Conservation (phyloP, 306 rosid genomes). For the Heteromeles arbutifolia region DNA sequence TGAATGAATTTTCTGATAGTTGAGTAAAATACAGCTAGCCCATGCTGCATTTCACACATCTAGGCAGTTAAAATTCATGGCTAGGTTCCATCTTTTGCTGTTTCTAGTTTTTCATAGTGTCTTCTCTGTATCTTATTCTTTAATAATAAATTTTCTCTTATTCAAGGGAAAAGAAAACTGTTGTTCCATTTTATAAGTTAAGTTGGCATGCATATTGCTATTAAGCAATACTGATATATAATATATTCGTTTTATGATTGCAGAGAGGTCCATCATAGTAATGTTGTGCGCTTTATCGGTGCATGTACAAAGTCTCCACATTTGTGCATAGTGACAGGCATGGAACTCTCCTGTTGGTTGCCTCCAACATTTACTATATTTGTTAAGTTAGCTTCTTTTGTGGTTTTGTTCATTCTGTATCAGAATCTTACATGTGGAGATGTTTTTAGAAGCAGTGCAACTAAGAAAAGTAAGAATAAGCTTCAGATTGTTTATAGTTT, state of each 20-base stretch:
- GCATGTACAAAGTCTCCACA: conserved; percentile 85
- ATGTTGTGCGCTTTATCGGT: conserved; percentile 92
- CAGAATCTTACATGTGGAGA: not conserved
- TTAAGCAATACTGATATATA: not conserved
- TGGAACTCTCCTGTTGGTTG: conserved; percentile 10
- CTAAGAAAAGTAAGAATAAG: not conserved
- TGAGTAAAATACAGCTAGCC: not conserved
- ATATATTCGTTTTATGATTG: conserved; percentile 16
- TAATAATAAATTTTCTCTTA: too few species aligned
- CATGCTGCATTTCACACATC: not conserved
- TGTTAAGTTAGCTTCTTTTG: not conserved
- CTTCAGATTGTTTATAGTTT: not conserved
- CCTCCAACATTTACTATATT: conserved; percentile 4
- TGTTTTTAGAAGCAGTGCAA: not conserved
- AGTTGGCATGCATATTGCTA: not conserved
- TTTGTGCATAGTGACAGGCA: conserved; percentile 94
- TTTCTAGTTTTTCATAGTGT: not conserved
- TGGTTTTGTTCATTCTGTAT: not conserved
- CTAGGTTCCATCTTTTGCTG: not conserved
- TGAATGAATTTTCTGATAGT: not conserved
- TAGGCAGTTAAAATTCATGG: not conserved
- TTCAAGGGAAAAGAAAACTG: too few species aligned
- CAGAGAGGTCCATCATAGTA: conserved; percentile 89
- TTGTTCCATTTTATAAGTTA: not conserved
- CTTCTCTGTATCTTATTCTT: too few species aligned